Conservation (phyloP, 2,329 filamentous ascomycete genomes). For the Ophiostoma ulmi region DNA sequence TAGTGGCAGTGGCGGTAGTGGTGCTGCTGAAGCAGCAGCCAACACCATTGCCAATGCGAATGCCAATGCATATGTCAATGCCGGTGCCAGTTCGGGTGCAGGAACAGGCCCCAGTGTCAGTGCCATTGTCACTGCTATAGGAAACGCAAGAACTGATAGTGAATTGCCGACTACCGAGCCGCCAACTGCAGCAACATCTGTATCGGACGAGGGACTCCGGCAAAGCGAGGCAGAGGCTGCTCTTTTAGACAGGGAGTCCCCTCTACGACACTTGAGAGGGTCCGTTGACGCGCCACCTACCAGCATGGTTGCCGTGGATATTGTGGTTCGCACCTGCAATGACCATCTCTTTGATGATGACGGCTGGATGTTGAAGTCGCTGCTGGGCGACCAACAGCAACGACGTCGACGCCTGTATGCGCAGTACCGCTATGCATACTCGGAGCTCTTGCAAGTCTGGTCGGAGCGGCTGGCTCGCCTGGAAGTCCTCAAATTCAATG, state of each 20-base stretch:
- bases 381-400: conserved; percentile 44
- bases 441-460: conserved; percentile 66
- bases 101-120: not conserved
- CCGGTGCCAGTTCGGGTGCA: conserved; percentile 3
- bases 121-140: not conserved
- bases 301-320: conserved; percentile 47
- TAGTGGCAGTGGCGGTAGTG: not conserved
- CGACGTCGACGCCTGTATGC: conserved; percentile 45
- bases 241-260: conserved; percentile 26
- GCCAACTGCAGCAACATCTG: conserved; percentile 46
- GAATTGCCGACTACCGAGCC: conserved; percentile 38
- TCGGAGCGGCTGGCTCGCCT: conserved; percentile 56
- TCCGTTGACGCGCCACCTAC: conserved; percentile 25
- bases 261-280: not conserved
- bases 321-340: conserved; percentile 54
- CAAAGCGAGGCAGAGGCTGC: conserved; percentile 38
- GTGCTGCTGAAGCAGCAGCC: conserved; percentile 24
- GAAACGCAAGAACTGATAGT: conserved; percentile 25
- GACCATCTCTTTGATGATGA: conserved; percentile 64
- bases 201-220: conserved; percentile 50
- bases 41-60: not conserved
- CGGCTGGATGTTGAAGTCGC: conserved; percentile 55
- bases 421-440: conserved; percentile 60
- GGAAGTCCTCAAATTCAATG: conserved; percentile 66
- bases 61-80: not conserved